Percentiles rank a stretch among this genome's conserved stretches.
phyloP scores from a whole-genome alignment of 352 stramenopile species.

The Pythium apleroticum region DNA sequence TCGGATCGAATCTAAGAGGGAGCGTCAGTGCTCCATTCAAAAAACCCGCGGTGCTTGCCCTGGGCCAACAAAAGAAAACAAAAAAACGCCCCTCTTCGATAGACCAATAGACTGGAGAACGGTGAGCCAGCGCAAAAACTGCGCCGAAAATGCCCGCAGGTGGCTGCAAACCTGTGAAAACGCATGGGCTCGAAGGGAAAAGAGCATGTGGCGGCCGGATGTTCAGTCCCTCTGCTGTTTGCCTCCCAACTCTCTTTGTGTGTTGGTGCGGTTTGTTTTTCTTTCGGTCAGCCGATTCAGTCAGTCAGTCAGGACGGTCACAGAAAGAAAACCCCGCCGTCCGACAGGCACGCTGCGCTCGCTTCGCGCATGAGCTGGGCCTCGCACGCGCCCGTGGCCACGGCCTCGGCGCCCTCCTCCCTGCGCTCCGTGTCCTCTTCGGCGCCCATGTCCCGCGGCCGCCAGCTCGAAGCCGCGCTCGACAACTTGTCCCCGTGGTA shows the following conservation, averaged over 20 bases:
- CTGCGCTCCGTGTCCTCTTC: constrained; percentile 3
- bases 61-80: constrained; percentile 6
- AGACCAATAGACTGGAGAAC: neutral
- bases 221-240: neutral
- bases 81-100: constrained; percentile 3
- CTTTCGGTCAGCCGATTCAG: constrained; percentile 14
- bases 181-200: neutral
- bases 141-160: constrained; percentile 1
- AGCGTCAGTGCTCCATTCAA: constrained; percentile 5
- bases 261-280: neutral
- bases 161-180: constrained; percentile 3
- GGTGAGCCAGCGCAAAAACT: constrained; percentile 4
- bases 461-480: constrained; percentile 66
- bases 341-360: neutral
- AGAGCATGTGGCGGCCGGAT: neutral
- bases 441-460: constrained; percentile 41
- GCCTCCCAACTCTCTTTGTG: neutral
- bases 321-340: constrained; percentile 5
- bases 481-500: constrained; percentile 69
- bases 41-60: neutral
- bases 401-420: constrained; percentile 1
- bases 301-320: constrained; percentile 19
- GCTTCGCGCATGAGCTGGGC: constrained; percentile 14
- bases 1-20: neutral
- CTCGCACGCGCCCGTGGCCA: constrained; percentile 14